These are phyloP conservation scores for Zangia roseola DNA, from an alignment of 768 basidiomycete species.

Conservation along the genomic window DNA sequence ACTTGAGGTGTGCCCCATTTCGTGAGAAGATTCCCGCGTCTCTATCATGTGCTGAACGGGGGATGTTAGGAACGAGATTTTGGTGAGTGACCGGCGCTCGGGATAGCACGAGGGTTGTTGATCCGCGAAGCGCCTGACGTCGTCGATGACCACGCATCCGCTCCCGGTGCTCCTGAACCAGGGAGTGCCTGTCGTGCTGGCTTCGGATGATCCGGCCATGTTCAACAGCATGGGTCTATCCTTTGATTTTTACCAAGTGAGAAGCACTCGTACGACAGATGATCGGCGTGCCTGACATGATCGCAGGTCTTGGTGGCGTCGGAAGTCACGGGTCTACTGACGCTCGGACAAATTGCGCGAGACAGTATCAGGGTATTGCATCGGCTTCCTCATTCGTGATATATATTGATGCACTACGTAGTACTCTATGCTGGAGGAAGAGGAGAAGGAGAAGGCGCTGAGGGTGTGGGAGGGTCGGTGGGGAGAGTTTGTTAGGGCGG, in stretches of 20 bases:
- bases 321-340: constrained; percentile 60
- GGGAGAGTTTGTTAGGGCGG: constrained; percentile 41
- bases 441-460: constrained; percentile 45
- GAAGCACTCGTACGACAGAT: not conserved
- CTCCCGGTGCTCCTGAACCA: constrained; percentile 65
- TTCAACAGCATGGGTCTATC: constrained; percentile 75
- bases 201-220: constrained; percentile 70
- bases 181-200: constrained; percentile 66
- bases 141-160: constrained; percentile 76
- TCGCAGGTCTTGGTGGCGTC: constrained; percentile 58
- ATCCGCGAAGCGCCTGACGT: constrained; percentile 58
- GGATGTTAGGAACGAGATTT: constrained; percentile 58
- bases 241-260: constrained; percentile 73
- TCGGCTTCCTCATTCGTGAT: not conserved
- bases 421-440: constrained; percentile 49
- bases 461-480: constrained; percentile 46
- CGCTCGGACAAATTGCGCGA: constrained; percentile 56
- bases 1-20: constrained; percentile 50
- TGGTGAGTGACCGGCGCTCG: constrained; percentile 38
- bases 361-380: constrained; percentile 56
- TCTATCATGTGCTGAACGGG: not conserved
- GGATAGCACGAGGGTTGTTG: not conserved
- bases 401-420: constrained; percentile 18
- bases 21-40: constrained; percentile 28
- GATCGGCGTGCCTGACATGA: not conserved